These are phyloP conservation scores for Tetradesmus lagerheimii DNA, from an alignment of 139 green algal species.

Conservation along the genomic window DNA sequence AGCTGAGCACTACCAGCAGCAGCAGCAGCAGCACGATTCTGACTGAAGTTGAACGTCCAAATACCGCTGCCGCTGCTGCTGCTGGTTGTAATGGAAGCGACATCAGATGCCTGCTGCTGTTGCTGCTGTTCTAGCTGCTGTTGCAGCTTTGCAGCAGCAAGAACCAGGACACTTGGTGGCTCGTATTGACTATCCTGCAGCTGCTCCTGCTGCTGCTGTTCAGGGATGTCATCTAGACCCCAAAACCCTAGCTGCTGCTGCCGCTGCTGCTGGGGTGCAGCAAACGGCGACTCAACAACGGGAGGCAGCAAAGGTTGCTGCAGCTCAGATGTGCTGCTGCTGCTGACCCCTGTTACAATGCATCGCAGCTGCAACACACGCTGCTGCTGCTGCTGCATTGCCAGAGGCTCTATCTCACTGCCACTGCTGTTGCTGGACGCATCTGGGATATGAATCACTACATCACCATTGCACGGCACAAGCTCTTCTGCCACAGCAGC, in stretches of 20 bases:
- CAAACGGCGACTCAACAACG: background rate
- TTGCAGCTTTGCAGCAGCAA: slow-evolving; percentile 4
- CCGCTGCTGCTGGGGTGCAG: background rate
- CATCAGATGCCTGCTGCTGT: background rate
- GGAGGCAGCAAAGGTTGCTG: background rate
- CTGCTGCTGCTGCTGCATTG: slow-evolving; percentile 7
- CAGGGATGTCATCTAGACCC: background rate
- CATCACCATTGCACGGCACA: background rate
- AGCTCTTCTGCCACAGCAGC: background rate
- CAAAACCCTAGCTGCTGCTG: background rate
- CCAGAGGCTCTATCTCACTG: background rate
- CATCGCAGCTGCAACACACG: background rate
- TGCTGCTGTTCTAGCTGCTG: background rate
- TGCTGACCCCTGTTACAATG: background rate
- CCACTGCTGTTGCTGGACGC: slow-evolving; percentile 1
- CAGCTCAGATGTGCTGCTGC: background rate
- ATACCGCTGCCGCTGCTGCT: slow-evolving; percentile 9
- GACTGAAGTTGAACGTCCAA: background rate
- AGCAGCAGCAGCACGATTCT: background rate
- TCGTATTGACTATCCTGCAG: background rate
- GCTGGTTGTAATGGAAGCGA: background rate
- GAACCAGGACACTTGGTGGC: background rate
- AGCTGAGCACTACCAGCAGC: background rate
- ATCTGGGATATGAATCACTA: background rate
- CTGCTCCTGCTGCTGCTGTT: background rate